A percentile compares a stretch with the other conserved stretches of the same genome.
These are phyloP conservation scores for Fusarium pininemorale DNA, from an alignment of 2,329 filamentous ascomycete species.

Conservation along the genomic window DNA sequence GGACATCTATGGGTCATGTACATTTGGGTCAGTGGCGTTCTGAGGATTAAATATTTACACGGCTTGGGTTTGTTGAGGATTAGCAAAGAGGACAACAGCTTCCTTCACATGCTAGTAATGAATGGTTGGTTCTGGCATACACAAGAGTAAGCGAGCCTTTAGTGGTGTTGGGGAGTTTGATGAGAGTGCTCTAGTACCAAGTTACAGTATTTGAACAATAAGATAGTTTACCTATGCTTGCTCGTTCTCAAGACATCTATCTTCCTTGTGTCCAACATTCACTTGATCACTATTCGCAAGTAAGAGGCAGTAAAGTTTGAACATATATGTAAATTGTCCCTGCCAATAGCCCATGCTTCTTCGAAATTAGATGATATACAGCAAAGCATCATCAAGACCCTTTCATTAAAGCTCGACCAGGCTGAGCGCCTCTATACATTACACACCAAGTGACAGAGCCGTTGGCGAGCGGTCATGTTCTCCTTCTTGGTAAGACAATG, in stretches of 20 bases:
- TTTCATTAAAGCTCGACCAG: conserved; percentile 33
- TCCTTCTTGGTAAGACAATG: conserved; percentile 21
- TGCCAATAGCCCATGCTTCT: conserved; percentile 35
- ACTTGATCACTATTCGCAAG: neutral
- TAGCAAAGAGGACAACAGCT: neutral
- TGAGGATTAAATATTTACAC: neutral
- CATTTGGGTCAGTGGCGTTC: conserved; percentile 28
- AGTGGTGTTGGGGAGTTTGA: conserved; percentile 16
- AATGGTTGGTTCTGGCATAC: neutral
- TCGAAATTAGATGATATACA: conserved; percentile 45
- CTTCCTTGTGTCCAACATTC: neutral
- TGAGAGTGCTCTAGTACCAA: neutral
- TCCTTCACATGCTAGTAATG: neutral
- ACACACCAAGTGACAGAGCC: conserved; percentile 19
- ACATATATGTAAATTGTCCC: conserved; percentile 40
- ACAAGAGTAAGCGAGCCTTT: conserved; percentile 2
- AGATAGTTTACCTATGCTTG: neutral
- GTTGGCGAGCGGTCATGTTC: conserved; percentile 9
- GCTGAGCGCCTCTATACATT: conserved; percentile 20
- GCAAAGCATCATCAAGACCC: conserved; percentile 36
- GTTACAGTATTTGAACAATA: neutral
- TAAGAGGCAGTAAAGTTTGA: conserved; percentile 12
- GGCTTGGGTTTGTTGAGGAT: conserved; percentile 1
- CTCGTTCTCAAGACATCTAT: neutral
- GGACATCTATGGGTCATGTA: neutral